Evolutionary conservation across 192 early-diverging fungal species (phyloP), one percentile per base, ranked within the genome.

Genomic region (Linderina pennispora): DNA sequence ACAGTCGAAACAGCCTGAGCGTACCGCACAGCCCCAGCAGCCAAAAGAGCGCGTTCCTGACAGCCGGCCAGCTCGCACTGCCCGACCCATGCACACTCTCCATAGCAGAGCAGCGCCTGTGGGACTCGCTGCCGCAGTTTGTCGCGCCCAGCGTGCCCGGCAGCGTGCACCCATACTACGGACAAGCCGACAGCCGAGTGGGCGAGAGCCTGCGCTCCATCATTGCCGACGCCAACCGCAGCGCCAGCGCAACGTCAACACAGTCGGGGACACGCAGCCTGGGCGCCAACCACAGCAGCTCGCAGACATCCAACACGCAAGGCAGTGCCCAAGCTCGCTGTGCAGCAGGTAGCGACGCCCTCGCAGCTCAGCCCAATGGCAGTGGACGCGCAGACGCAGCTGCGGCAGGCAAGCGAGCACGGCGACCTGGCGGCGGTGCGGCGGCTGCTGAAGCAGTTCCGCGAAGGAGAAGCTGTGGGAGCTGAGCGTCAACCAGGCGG

Each of bases 101-200:
- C 2, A 14, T 15, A 14, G 47, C 35, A 22, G 16, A 37, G 8
- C 20, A 8, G 13, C 34, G 7, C 20, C 23, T 48, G 1, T 25
- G 35, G 39, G 21, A 18, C 5, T 42, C 50, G 20, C 68, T 77
- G 24, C 76, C 76, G 21, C 70, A 78, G 8, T 79, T 76, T 51
- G 75, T 80, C 21, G 58, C 69, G 35, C 79, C 81, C 7, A 72
- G 79, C 4, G 60, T 80, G 8, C 77, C 81, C 34, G 78, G 78
- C 7, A 72, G 77, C 47, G 68, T 64, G 2, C 81, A 83, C 25
- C 45, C 59, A 18, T 66, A 77, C 25, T 83, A 83, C 50, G 81
- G 81, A 18, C 55, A 65, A 41, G 47, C 59, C 18, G 78, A 83
- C 48, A 58, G 72, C 18, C 54, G 60, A 22, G 59, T 62, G 28